phyloP scores from a whole-genome alignment of 1,139 yeast species.

The Protomyces arabidopsidicola region DNA sequence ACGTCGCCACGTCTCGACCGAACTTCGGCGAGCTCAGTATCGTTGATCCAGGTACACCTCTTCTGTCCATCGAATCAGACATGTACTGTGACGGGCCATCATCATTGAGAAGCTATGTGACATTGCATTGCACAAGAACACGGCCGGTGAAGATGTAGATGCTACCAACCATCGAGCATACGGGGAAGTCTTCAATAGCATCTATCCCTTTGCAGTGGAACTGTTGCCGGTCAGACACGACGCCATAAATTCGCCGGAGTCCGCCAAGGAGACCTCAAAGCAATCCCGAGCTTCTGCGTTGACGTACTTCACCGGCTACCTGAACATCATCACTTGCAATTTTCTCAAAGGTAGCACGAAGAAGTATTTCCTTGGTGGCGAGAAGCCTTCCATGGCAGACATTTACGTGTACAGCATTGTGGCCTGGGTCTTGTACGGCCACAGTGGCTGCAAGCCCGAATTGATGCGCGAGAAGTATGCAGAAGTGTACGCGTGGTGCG shows the following conservation, averaged over 20 bases:
- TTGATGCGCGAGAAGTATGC: conserved; percentile 1
- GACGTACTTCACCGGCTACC: neutral
- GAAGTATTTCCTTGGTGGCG: conserved; percentile 15
- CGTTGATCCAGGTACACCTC: conserved; percentile 9
- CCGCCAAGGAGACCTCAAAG: neutral
- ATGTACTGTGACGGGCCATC: conserved; percentile 13
- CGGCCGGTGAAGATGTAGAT: conserved; percentile 7
- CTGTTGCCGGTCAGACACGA: neutral
- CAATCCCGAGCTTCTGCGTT: neutral
- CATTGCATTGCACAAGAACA: conserved; percentile 12
- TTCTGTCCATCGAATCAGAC: conserved; percentile 25
- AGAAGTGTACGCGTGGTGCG: conserved; percentile 7
- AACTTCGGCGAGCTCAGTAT: conserved; percentile 10
- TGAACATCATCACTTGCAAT: neutral
- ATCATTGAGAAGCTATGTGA: conserved; percentile 17
- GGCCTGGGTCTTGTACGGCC: conserved; percentile 7
- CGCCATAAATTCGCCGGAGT: neutral
- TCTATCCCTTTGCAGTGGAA: conserved; percentile 3
- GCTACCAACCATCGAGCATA: conserved; percentile 15
- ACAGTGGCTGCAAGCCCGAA: conserved; percentile 7
- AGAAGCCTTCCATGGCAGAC: conserved; percentile 20
- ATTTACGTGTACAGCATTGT: conserved; percentile 15
- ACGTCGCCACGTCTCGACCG: conserved; percentile 13
- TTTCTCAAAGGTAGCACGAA: neutral
- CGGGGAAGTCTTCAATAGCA: neutral